Percentiles rank a stretch among this genome's conserved stretches.
phyloP scores from a whole-genome alignment of 306 rosid species.

The Chamaecrista fasciculata region DNA sequence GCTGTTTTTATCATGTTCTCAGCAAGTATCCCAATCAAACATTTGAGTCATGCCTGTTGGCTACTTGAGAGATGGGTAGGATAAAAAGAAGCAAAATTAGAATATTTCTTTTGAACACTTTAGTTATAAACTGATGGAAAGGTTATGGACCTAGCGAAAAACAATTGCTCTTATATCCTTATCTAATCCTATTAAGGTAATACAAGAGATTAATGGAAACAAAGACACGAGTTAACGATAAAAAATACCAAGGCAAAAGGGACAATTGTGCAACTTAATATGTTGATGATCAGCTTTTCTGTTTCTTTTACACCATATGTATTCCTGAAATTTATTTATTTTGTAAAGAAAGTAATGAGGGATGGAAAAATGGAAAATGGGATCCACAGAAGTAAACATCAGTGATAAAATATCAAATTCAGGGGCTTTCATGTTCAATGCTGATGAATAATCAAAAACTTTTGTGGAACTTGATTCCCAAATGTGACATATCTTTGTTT shows the following conservation, averaged over 20 bases:
- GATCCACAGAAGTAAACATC: background rate
- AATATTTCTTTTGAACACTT: background rate
- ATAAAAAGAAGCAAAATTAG: background rate
- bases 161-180: background rate
- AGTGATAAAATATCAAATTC: constrained; percentile 7
- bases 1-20: constrained; percentile 1
- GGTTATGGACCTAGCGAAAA: background rate
- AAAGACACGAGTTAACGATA: background rate
- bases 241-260: background rate
- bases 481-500: background rate
- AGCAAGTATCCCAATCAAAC: too few species aligned
- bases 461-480: background rate
- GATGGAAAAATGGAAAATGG: background rate
- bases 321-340: background rate
- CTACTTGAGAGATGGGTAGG: background rate
- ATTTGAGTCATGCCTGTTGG: background rate
- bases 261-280: background rate
- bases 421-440: background rate
- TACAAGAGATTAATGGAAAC: background rate
- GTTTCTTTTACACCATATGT: background rate
- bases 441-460: background rate
- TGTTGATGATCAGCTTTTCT: background rate
- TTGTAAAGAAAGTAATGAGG: background rate
- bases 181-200: background rate
- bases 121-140: background rate